A percentile compares a stretch with the other conserved stretches of the same genome.
Evolutionary conservation across 2,329 filamentous ascomycete species (phyloP).

Genomic region (Phyllosticta citribraziliensis): DNA sequence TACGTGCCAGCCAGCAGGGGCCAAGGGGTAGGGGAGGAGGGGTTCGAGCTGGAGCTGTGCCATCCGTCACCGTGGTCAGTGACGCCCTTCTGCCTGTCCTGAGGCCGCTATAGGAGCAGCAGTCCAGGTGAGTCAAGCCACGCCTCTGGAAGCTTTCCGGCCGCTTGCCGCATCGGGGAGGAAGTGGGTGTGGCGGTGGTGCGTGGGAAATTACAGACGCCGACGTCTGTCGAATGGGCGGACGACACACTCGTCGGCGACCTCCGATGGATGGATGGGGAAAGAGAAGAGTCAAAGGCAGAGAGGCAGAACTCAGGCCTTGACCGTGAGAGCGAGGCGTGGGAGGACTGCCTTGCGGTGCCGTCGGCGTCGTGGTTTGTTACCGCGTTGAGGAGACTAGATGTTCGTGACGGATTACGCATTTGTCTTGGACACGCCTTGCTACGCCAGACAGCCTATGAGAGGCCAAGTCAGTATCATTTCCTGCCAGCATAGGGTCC

Average conservation of each 20-base stretch:
- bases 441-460: not conserved
- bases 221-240: not conserved
- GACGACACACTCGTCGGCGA: not conserved
- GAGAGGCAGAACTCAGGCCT: not conserved
- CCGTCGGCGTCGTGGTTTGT: not conserved
- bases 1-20: no score
- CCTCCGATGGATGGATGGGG: not conserved
- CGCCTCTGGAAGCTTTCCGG: not conserved
- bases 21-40: no score
- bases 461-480: not conserved
- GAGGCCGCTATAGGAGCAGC: not conserved
- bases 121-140: not conserved
- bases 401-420: no score
- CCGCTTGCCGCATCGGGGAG: not conserved
- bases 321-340: not conserved
- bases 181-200: not conserved
- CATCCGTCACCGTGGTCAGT: no score
- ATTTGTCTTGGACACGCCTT: no score
- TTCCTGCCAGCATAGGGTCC: not conserved
- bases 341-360: not conserved
- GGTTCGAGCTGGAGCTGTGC: no score
- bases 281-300: not conserved
- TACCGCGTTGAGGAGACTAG: no score
- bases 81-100: no score
- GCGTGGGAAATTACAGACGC: not conserved